Conservation (phyloP, 139 green algal genomes). For the Auxenochlorella pyrenoidosa region DNA sequence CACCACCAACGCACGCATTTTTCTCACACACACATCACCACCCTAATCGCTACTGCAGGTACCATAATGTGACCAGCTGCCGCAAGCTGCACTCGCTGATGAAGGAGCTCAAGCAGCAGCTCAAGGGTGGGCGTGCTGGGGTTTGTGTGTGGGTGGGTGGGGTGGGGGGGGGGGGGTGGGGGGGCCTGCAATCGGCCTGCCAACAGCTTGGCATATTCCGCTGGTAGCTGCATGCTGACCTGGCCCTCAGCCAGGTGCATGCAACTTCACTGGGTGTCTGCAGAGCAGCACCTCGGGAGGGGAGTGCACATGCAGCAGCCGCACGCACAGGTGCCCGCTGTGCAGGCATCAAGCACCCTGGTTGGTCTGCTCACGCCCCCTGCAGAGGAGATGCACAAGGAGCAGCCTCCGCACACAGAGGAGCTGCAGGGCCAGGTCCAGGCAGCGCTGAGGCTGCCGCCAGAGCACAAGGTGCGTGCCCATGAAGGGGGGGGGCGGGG, state of each 20-base stretch:
- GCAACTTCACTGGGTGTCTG: too few relatives aligned
- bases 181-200: too few relatives aligned
- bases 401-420: neutral
- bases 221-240: too few relatives aligned
- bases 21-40: too few relatives aligned
- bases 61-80: constrained; percentile 54
- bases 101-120: constrained; percentile 3
- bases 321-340: too few relatives aligned
- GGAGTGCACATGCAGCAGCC: too few relatives aligned
- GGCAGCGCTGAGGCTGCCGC: constrained; percentile 43
- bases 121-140: neutral
- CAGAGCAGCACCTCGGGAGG: too few relatives aligned
- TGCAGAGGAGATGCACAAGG: neutral
- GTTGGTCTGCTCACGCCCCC: neutral
- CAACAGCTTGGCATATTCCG: too few relatives aligned
- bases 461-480: constrained; percentile 24
- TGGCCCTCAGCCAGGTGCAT: too few relatives aligned
- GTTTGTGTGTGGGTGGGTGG: neutral
- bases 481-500: too few relatives aligned
- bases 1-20: too few relatives aligned
- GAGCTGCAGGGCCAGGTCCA: constrained; percentile 44
- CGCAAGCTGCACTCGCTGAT: constrained; percentile 46
- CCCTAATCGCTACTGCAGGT: constrained; percentile 9
- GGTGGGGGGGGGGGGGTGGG: neutral
- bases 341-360: too few relatives aligned